Conservation (phyloP, 306 rosid genomes). For the Fragaria ananassa region DNA sequence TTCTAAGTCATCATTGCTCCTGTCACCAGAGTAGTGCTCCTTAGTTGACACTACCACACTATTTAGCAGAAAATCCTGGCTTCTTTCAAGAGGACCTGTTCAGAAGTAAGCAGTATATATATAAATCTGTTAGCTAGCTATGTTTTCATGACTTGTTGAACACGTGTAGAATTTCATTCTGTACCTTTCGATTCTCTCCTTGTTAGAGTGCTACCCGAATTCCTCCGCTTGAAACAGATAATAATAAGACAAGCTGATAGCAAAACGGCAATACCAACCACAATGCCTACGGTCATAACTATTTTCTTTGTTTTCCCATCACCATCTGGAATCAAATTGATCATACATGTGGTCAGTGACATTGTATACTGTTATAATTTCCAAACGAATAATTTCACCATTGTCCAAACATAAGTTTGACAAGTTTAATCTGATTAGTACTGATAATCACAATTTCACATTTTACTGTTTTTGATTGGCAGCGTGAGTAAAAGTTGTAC, state of each 20-base stretch:
- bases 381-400: neutral
- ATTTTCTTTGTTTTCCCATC: constrained; percentile 24
- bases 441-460: neutral
- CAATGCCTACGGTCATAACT: constrained; percentile 30
- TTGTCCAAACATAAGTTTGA: neutral
- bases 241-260: constrained; percentile 30
- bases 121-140: neutral
- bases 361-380: neutral
- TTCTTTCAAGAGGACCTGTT: constrained; percentile 55
- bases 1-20: constrained; percentile 52
- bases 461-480: neutral
- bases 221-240: constrained; percentile 32
- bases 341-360: neutral
- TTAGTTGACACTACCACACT: constrained; percentile 40
- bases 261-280: constrained; percentile 35
- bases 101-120: neutral
- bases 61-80: constrained; percentile 41
- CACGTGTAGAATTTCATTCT: neutral
- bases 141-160: neutral
- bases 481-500: neutral
- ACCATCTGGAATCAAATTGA: constrained; percentile 29
- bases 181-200: constrained; percentile 42
- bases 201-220: constrained; percentile 7
- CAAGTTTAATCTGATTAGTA: neutral
- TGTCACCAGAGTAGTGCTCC: constrained; percentile 45